Conservation (phyloP, 306 rosid genomes). For the Quercus agrifolia region DNA sequence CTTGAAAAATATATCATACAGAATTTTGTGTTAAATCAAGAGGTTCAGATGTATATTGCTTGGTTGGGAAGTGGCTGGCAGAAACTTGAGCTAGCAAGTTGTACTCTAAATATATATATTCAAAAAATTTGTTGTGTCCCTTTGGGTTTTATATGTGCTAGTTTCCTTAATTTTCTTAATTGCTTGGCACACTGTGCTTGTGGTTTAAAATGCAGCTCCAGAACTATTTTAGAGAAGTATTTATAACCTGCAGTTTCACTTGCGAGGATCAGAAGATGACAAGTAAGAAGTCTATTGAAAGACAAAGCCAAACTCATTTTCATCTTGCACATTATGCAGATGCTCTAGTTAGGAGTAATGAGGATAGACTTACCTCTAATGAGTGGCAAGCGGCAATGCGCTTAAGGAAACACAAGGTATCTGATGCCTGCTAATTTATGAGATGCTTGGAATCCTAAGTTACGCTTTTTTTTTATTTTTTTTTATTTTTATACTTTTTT, state of each 20-base stretch:
- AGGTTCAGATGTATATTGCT: conserved; percentile 74
- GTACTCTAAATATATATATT: conserved; percentile 18
- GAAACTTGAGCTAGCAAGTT: conserved; percentile 98
- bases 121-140: conserved; percentile 4
- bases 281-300: conserved; percentile 49
- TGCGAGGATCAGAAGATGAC: conserved; percentile 58
- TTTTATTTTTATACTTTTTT: not conserved
- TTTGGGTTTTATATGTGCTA: conserved; percentile 2
- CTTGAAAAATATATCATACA: conserved; percentile 70
- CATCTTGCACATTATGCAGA: conserved; percentile 92
- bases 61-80: conserved; percentile 96
- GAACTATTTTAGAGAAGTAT: conserved; percentile 88
- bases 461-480: not conserved
- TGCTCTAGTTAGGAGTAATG: conserved; percentile 79
- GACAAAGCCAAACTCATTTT: conserved; percentile 71
- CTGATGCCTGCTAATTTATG: not conserved
- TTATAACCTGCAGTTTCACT: conserved; percentile 84
- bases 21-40: conserved; percentile 46
- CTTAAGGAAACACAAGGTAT: conserved; percentile 87
- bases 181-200: not conserved
- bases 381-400: conserved; percentile 95
- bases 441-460: not conserved
- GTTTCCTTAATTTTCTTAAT: conserved; percentile 3
- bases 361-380: conserved; percentile 80
- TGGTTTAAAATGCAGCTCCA: conserved; percentile 61